A percentile compares a stretch with the other conserved stretches of the same genome.
phyloP scores from a whole-genome alignment of 2,329 filamentous ascomycete genomes.

The Cytospora chrysosperma region DNA sequence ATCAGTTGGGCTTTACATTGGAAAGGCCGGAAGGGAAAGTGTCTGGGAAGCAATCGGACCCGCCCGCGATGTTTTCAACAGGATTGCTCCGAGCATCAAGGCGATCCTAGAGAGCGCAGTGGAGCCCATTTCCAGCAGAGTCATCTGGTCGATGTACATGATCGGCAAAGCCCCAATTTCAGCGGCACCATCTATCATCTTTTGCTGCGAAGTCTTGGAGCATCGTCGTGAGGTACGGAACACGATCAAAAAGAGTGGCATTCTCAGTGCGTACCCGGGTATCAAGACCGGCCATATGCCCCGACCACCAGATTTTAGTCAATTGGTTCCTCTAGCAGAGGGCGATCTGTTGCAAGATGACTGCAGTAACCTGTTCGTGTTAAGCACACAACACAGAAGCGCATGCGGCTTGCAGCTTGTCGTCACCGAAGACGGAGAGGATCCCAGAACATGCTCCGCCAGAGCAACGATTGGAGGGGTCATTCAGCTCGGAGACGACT shows the following conservation, averaged over 20 bases:
- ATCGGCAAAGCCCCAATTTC: background rate
- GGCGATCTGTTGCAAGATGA: background rate
- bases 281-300: conserved; percentile 8
- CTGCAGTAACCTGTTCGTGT: background rate
- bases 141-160: conserved; percentile 16
- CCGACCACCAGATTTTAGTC: background rate
- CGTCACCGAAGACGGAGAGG: background rate
- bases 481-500: background rate
- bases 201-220: background rate
- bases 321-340: background rate
- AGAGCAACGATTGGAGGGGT: conserved; percentile 15
- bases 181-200: conserved; percentile 7
- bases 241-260: background rate
- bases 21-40: background rate
- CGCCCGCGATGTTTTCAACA: background rate
- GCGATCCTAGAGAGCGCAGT: background rate
- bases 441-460: background rate
- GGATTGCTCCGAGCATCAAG: background rate
- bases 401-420: conserved; percentile 4
- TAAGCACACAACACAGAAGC: background rate
- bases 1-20: conserved; percentile 1
- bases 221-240: background rate
- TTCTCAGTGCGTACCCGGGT: conserved; percentile 4
- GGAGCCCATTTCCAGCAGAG: conserved; percentile 3
- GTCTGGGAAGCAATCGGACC: conserved; percentile 13